phyloP scores from a whole-genome alignment of 2,329 filamentous ascomycete genomes.

The Alternaria triticimaculans region DNA sequence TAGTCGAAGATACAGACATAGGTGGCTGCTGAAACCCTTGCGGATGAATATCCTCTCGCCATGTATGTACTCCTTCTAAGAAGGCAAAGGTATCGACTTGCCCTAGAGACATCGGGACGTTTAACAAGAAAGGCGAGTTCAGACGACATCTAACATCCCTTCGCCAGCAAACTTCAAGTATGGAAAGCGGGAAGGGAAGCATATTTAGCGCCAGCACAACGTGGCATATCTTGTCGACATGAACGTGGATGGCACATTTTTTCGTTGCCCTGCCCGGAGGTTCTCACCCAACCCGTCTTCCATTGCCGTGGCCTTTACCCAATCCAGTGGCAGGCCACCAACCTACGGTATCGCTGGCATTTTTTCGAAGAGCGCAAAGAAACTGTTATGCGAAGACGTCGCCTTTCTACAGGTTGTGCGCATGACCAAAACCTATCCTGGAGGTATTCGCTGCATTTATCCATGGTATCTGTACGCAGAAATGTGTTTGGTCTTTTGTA shows the following conservation, averaged over 20 bases:
- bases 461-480: too few relatives aligned
- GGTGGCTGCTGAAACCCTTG: neutral
- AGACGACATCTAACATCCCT: neutral
- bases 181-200: too few relatives aligned
- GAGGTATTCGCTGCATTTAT: too few relatives aligned
- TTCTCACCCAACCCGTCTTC: neutral
- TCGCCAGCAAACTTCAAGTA: neutral
- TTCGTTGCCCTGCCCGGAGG: neutral
- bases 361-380: neutral
- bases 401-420: neutral
- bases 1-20: neutral
- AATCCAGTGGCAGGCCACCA: fast-evolving
- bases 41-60: neutral
- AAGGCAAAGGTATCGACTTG: neutral
- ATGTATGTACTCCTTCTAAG: neutral
- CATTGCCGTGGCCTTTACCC: neutral
- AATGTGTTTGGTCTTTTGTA: too few relatives aligned
- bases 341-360: neutral
- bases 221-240: too few relatives aligned
- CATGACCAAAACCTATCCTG: too few relatives aligned
- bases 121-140: neutral
- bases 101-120: neutral
- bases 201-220: too few relatives aligned
- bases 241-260: too few relatives aligned
- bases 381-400: neutral